Evolutionary conservation across 768 basidiomycete species (phyloP).

Genomic region (Termitomyces sp.): DNA sequence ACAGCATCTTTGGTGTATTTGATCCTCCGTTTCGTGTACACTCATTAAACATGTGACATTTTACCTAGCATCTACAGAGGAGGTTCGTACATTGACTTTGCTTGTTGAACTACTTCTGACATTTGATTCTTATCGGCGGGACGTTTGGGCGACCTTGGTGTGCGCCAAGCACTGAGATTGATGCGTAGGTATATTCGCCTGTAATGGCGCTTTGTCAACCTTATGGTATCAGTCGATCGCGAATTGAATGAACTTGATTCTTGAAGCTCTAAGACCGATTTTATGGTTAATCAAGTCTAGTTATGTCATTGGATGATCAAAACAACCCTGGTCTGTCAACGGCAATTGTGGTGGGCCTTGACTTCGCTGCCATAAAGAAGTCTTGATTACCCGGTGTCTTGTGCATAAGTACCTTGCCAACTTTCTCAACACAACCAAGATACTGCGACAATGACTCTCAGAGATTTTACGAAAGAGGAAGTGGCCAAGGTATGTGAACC

Average conservation of each 20-base stretch:
- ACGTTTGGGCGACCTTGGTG: constrained; percentile 72
- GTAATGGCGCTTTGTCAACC: constrained; percentile 15
- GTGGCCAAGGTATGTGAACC: constrained; percentile 10
- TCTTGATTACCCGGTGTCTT: constrained; percentile 8
- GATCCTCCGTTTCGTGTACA: no score
- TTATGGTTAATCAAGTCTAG: neutral
- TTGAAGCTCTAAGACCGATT: neutral
- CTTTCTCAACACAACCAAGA: neutral
- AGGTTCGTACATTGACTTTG: constrained; percentile 4
- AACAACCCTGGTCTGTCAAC: neutral
- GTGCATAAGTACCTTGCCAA: constrained; percentile 4
- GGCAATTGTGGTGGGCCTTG: no score
- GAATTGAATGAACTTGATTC: neutral
- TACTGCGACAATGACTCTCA: constrained; percentile 5
- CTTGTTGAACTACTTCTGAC: neutral
- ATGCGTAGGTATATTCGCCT: constrained; percentile 61
- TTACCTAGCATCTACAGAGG: neutral
- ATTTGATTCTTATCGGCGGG: constrained; percentile 27
- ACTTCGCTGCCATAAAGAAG: neutral
- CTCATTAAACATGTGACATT: no score
- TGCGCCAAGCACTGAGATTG: constrained; percentile 62
- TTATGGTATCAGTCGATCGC: neutral
- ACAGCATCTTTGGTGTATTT: no score
- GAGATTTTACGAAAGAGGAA: constrained; percentile 13
- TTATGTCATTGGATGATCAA: neutral